Conservation (phyloP, 2,329 filamentous ascomycete genomes). For the Fusarium metavorans region DNA sequence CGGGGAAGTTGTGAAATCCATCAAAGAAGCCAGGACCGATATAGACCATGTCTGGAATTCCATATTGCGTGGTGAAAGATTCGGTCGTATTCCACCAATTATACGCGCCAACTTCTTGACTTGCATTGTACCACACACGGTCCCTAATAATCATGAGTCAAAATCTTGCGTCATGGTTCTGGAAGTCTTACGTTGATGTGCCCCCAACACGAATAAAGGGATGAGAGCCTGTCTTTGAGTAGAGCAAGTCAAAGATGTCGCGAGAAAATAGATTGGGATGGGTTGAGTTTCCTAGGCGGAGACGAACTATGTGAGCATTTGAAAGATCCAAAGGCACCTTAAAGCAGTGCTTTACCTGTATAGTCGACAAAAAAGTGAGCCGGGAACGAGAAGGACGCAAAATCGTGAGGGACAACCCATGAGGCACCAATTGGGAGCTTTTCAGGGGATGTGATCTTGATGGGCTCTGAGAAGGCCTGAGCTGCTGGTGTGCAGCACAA, state of each 20-base stretch:
- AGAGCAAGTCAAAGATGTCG: not conserved
- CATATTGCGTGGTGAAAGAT: not conserved
- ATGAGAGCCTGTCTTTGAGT: not conserved
- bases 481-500: not conserved
- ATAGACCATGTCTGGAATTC: not conserved
- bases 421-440: not conserved
- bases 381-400: constrained; percentile 1
- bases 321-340: not conserved
- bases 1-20: not conserved
- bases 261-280: not conserved
- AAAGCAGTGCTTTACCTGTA: not conserved
- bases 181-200: not conserved
- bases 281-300: not conserved
- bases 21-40: not conserved
- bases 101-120: not conserved
- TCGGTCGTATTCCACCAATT: not conserved
- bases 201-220: not conserved
- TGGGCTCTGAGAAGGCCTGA: not conserved
- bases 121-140: not conserved
- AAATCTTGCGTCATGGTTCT: not conserved
- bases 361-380: not conserved
- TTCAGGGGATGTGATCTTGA: not conserved
- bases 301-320: not conserved
- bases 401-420: not conserved
- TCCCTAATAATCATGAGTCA: not conserved